Base-by-base conservation (phyloP, 1,139 yeast genomes). In the Hemisphaericaspora subhashii region DNA sequence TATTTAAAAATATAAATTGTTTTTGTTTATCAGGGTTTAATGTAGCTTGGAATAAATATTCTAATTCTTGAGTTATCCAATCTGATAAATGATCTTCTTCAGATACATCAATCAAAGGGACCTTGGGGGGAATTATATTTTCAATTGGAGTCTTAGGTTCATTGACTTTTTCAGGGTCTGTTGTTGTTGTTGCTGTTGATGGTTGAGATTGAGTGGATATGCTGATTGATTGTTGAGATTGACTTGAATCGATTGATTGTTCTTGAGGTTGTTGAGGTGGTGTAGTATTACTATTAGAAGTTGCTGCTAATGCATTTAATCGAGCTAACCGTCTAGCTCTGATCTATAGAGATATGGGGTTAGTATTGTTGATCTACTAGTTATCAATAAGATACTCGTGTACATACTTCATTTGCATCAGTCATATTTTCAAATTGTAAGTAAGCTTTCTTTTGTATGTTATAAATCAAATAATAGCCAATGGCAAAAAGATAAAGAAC, bases 271-370 rank as follows among this genome's bases (percentile, higher is more conserved):
- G 21, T 30, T 21, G 39, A 10, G 18, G 34, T 38, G n/a, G 20
- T 5, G 15, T 5, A 12, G 5, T 24, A 13, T 5, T 24, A 5
- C 15, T 12, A 4, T 12, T 24, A 12, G n/a, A n/a, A n/a, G n/a
- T n/a, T n/a, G n/a, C n/a, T n/a, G n/a, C n/a, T n/a, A 48, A 23
- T 26, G 64, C 62, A 5, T 68, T 70, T 40, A 78, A 57, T 44
- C 67, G 71, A n/a, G 82, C 83, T 50, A 79, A 60, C 35, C 84
- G 57, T 51, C 76, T 78, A 30, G 81, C 81, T 51, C 84, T 69
- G 21, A 78, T 74, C 69, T 75, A 57, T 10, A 22, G 24, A 6
- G n/a, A n/a, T n/a, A 22, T 22, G 25, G 25, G 10, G 25, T 10
- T 22, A 22, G 25, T 22, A 22, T 22, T 10, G n/a, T n/a, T n/a